A percentile compares a stretch with the other conserved stretches of the same genome.
phyloP scores from a whole-genome alignment of 179 eudicot species.

The Sideroxylon spinosum region DNA sequence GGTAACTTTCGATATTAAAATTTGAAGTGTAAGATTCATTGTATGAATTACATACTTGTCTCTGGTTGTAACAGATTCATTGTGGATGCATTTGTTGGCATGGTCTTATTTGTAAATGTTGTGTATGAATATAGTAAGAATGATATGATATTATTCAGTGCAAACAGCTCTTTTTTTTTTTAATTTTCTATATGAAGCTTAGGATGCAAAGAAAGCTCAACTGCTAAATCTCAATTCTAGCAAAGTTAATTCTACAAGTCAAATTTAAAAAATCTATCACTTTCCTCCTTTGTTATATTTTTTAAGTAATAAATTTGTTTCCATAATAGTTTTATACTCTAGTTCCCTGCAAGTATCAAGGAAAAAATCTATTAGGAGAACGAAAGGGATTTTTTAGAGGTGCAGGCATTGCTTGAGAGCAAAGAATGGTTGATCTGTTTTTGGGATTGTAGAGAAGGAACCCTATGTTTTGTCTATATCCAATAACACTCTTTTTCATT shows the following conservation, averaged over 20 bases:
- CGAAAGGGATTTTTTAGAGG: slow-evolving; percentile 34
- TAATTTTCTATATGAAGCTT: not conserved
- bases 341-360: too few relatives aligned
- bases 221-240: not conserved
- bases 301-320: not conserved
- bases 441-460: slow-evolving; percentile 76
- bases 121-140: too few relatives aligned
- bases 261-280: too few relatives aligned
- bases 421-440: slow-evolving; percentile 17
- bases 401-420: slow-evolving; percentile 56
- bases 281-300: not conserved
- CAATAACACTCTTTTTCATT: slow-evolving; percentile 23
- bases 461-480: slow-evolving; percentile 91
- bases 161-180: too few relatives aligned
- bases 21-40: too few relatives aligned
- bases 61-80: too few relatives aligned
- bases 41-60: too few relatives aligned
- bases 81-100: too few relatives aligned
- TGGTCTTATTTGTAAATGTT: too few relatives aligned
- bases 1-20: too few relatives aligned
- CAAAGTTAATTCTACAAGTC: not conserved
- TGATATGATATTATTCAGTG: too few relatives aligned
- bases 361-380: slow-evolving; percentile 25
- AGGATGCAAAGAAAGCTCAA: not conserved
- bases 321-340: not conserved